Evolutionary conservation across 208 protist genomes (phyloP).

Genomic region (Leishmania gerbilli): DNA sequence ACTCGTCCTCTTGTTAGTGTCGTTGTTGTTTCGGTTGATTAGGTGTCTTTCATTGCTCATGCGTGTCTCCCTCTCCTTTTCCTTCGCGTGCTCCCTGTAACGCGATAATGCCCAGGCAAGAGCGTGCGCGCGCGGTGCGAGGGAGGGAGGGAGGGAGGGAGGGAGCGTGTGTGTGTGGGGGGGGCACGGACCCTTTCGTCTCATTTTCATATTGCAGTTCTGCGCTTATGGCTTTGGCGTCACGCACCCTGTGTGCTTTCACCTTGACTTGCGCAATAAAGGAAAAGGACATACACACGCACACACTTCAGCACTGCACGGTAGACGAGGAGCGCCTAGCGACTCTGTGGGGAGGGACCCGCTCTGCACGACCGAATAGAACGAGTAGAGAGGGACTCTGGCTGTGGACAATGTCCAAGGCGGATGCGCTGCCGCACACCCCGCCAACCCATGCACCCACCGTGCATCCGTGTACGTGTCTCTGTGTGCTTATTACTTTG

Average conservation of each 20-base stretch:
- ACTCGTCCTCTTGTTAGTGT: background rate
- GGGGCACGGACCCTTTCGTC: background rate
- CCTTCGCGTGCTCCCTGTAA: background rate
- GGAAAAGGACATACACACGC: no score
- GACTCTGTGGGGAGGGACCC: background rate
- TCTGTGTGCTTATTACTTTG: background rate
- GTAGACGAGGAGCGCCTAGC: background rate
- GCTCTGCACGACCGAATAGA: background rate
- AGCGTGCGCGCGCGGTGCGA: no score
- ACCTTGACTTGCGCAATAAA: no score
- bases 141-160: no score
- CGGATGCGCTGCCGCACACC: background rate
- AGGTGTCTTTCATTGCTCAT: background rate
- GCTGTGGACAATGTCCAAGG: background rate
- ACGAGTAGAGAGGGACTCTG: background rate
- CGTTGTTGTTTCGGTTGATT: background rate
- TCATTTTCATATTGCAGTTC: background rate
- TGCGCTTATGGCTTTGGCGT: background rate
- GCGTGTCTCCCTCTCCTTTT: background rate
- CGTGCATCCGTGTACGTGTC: no score
- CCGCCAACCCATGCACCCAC: background rate
- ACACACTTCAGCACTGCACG: background rate
- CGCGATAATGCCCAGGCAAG: background rate
- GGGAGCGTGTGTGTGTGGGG: no score
- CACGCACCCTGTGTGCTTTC: no score